These are phyloP conservation scores for Spergularia bocconei DNA, from an alignment of 148 eudicot species.

Conservation along the genomic window DNA sequence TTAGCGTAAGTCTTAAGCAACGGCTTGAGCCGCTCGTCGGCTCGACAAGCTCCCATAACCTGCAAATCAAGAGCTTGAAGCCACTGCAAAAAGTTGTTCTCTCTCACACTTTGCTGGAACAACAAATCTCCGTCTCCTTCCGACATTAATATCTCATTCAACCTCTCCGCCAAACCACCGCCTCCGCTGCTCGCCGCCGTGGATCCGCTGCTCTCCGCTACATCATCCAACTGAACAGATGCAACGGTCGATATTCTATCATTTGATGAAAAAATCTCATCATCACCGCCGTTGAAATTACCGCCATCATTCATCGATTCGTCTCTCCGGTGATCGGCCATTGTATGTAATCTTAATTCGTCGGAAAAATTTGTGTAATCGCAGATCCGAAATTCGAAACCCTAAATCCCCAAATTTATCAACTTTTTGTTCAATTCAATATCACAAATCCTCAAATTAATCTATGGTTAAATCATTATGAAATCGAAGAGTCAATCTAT, in stretches of 20 bases:
- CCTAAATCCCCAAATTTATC: neutral
- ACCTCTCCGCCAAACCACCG: slow-evolving; percentile 43
- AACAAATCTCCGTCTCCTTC: slow-evolving; percentile 64
- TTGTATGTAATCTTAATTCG: neutral
- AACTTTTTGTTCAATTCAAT: neutral
- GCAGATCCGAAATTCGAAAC: slow-evolving; percentile 1
- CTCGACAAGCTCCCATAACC: slow-evolving; percentile 85
- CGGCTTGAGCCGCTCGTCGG: slow-evolving; percentile 86
- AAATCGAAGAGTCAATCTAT: neutral
- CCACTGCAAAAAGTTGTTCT: slow-evolving; percentile 55
- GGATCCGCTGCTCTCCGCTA: slow-evolving; percentile 24
- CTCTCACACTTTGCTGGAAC: slow-evolving; percentile 51
- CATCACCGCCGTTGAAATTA: slow-evolving; percentile 27
- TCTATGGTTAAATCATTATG: neutral
- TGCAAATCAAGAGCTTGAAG: slow-evolving; percentile 77
- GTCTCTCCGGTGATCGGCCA: slow-evolving; percentile 41
- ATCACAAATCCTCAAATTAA: slow-evolving; percentile 3
- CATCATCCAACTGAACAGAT: slow-evolving; percentile 5
- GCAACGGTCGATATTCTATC: slow-evolving; percentile 12
- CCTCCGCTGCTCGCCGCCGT: slow-evolving; percentile 2
- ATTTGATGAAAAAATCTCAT: neutral
- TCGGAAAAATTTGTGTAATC: neutral
- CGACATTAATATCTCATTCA: slow-evolving; percentile 40
- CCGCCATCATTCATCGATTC: slow-evolving; percentile 31
- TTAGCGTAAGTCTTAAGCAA: slow-evolving; percentile 72